These are phyloP conservation scores for Spizellomyces sp. DNA, from an alignment of 192 early-diverging fungal genomes.

Conservation along the genomic window DNA sequence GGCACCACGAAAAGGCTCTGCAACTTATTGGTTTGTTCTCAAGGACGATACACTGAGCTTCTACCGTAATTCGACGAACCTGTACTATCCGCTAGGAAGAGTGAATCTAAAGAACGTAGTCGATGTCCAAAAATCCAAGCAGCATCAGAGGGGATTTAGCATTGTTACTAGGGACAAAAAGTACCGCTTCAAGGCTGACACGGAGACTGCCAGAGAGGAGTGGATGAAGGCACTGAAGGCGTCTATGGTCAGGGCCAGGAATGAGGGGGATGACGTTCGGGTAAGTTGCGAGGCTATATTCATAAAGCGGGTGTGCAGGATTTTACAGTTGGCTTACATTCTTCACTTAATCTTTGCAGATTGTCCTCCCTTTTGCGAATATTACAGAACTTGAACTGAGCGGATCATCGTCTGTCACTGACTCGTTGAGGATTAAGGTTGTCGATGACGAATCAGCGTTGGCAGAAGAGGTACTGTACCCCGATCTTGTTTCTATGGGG, in stretches of 20 bases:
- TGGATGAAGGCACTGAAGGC: conserved; percentile 59
- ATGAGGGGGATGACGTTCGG: conserved; percentile 55
- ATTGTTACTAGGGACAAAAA: conserved; percentile 54
- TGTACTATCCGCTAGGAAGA: conserved; percentile 60
- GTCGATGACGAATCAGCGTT: conserved; percentile 56
- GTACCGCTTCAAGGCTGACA: conserved; percentile 63
- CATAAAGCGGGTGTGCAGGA: too few relatives aligned
- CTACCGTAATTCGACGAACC: conserved; percentile 55
- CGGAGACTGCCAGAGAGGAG: conserved; percentile 50
- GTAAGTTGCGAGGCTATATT: too few relatives aligned
- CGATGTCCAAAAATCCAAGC: conserved; percentile 47
- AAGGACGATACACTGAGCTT: conserved; percentile 61
- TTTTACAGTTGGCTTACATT: too few relatives aligned
- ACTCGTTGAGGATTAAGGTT: conserved; percentile 55
- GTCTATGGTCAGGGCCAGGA: conserved; percentile 60
- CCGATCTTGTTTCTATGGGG: too few relatives aligned
- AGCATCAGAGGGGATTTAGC: conserved; percentile 44
- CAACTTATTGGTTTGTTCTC: conserved; percentile 62
- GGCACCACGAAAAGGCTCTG: conserved; percentile 27
- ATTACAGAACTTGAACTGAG: conserved; percentile 50
- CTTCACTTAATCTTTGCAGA: background rate
- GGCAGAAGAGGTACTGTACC: conserved; percentile 45
- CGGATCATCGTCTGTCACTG: conserved; percentile 36
- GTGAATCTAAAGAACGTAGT: conserved; percentile 64
- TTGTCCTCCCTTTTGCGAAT: conserved; percentile 57